Evolutionary conservation across 352 stramenopile genomes (phyloP).

Genomic region (Pythium utonaiense): DNA sequence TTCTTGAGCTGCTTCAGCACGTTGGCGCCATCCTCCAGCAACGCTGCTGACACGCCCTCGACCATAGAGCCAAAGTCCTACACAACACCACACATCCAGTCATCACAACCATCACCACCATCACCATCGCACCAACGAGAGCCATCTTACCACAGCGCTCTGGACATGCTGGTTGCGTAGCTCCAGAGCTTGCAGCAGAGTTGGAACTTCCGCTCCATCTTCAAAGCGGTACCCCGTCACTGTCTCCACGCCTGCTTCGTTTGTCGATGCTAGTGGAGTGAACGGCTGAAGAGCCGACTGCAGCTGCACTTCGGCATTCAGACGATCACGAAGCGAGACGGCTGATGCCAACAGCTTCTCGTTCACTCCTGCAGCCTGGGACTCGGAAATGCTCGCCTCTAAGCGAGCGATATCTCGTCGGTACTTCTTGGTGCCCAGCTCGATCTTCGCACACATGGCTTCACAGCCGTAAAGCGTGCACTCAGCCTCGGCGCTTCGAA

Average conservation of each 20-base stretch:
- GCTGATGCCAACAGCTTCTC: conserved; percentile 54
- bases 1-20: conserved; percentile 80
- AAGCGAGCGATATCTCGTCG: conserved; percentile 56
- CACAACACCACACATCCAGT: not conserved
- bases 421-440: conserved; percentile 48
- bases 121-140: not conserved
- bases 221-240: conserved; percentile 43
- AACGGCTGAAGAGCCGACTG: conserved; percentile 59
- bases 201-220: conserved; percentile 42
- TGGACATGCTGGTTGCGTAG: conserved; percentile 52
- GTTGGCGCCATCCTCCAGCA: conserved; percentile 59
- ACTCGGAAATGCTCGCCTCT: conserved; percentile 57
- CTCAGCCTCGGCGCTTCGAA: conserved; percentile 73
- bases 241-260: conserved; percentile 25
- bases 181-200: conserved; percentile 66
- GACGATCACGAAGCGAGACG: conserved; percentile 39
- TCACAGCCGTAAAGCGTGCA: conserved; percentile 79
- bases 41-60: conserved; percentile 41
- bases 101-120: not conserved
- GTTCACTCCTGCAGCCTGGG: conserved; percentile 41
- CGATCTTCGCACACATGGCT: conserved; percentile 58
- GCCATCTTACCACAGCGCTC: conserved; percentile 33
- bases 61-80: conserved; percentile 40
- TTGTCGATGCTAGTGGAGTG: conserved; percentile 16
- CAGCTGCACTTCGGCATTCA: conserved; percentile 67